Evolutionary conservation across 1,284 basidiomycete genomes (phyloP).

Genomic region (Sanghuangporus weigelae): DNA sequence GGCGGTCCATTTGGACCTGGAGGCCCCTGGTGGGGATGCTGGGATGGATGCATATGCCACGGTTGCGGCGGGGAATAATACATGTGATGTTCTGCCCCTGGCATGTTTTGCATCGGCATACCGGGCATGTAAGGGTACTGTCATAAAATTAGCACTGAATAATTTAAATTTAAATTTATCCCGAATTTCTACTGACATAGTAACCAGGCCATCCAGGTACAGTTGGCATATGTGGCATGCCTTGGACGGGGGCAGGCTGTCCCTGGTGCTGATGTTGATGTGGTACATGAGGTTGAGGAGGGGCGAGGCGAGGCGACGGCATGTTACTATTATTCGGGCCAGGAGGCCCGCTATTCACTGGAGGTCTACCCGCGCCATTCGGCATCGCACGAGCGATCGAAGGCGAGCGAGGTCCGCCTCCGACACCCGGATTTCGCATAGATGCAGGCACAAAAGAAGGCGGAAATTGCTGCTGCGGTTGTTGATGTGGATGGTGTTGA

Average conservation of each 20-base stretch:
- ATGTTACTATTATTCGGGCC: slow-evolving; percentile 33
- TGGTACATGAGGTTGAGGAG: slow-evolving; percentile 49
- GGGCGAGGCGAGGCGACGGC: slow-evolving; percentile 54
- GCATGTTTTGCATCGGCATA: slow-evolving; percentile 22
- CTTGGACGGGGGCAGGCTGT: slow-evolving; percentile 41
- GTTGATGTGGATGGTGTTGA: slow-evolving; percentile 5
- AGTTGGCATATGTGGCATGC: slow-evolving; percentile 36
- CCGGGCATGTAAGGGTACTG: slow-evolving; percentile 26
- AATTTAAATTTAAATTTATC: slow-evolving; percentile 4
- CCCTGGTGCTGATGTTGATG: slow-evolving; percentile 18
- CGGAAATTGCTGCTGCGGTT: slow-evolving; percentile 8
- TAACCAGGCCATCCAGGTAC: slow-evolving; percentile 35
- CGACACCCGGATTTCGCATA: slow-evolving; percentile 38
- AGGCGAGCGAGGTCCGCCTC: slow-evolving; percentile 55
- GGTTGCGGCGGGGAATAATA: slow-evolving; percentile 25
- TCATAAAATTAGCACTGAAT: slow-evolving; percentile 21
- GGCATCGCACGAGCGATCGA: slow-evolving; percentile 54
- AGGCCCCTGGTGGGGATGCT: slow-evolving; percentile 27
- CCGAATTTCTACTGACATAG: slow-evolving; percentile 30
- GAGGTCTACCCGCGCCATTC: slow-evolving; percentile 49
- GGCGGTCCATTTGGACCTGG: slow-evolving; percentile 21
- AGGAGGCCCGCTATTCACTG: slow-evolving; percentile 43
- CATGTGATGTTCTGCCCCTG: slow-evolving; percentile 30
- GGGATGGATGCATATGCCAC: slow-evolving; percentile 32
- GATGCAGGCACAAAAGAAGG: slow-evolving; percentile 29